Evolutionary conservation across 208 protist genomes (phyloP).

Genomic region (Eutreptiella sp.): DNA sequence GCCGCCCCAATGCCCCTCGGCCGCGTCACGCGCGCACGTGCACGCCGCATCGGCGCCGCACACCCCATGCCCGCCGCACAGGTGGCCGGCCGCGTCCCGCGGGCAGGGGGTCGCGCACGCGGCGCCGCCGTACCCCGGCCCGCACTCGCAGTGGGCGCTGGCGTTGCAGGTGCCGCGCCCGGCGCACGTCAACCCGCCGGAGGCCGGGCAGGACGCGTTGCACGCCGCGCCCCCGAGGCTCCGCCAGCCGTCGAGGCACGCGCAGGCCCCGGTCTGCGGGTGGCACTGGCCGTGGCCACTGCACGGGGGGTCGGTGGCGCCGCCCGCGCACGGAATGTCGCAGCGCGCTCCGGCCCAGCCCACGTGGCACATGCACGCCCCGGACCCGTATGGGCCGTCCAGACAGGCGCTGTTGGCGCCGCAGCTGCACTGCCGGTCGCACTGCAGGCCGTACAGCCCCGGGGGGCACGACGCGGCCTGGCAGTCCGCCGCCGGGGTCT

Average conservation of each 20-base stretch:
- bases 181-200: background rate
- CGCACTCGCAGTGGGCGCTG: background rate
- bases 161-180: slow-evolving; percentile 5
- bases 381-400: slow-evolving; percentile 2
- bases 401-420: too few species aligned
- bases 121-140: background rate
- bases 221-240: background rate
- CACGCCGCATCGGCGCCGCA: background rate
- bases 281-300: slow-evolving; percentile 12
- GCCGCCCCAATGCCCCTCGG: background rate
- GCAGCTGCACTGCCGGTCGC: too few species aligned
- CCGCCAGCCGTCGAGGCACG: background rate
- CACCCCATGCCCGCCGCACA: background rate
- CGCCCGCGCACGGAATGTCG: slow-evolving; percentile 17
- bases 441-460: slow-evolving; percentile 4
- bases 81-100: background rate
- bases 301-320: slow-evolving; percentile 12
- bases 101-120: background rate
- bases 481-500: background rate
- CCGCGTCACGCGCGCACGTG: background rate
- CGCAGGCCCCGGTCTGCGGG: background rate
- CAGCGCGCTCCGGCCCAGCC: slow-evolving; percentile 16
- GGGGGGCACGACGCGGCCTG: background rate
- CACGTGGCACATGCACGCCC: slow-evolving; percentile 20
- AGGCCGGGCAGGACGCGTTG: background rate